Evolutionary conservation across 1,139 yeast genomes (phyloP).

Genomic region (Saccharomycopsis phalli): DNA sequence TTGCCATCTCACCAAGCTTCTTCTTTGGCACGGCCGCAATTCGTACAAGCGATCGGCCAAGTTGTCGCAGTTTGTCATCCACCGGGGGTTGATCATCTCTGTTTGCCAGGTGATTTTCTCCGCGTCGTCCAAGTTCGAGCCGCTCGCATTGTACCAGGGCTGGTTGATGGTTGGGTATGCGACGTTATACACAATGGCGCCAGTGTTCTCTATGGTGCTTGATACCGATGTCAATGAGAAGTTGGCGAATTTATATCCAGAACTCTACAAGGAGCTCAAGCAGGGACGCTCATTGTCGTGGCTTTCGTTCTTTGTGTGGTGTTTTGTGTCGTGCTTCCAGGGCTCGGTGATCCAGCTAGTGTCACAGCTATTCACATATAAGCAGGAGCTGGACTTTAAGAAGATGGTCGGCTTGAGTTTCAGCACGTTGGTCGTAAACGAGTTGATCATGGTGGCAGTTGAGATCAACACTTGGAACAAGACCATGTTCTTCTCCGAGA

Average conservation of each 20-base stretch:
- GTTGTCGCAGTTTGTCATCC: conserved; percentile 90
- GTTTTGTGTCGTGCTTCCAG: conserved; percentile 76
- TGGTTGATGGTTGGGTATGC: conserved; percentile 99
- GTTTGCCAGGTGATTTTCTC: conserved; percentile 96
- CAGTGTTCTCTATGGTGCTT: conserved; percentile 86
- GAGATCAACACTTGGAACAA: conserved; percentile 88
- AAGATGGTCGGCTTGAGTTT: conserved; percentile 80
- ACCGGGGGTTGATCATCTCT: conserved; percentile 87
- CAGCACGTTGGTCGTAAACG: conserved; percentile 73
- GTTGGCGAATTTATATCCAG: conserved; percentile 86
- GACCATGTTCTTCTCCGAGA: conserved; percentile 64
- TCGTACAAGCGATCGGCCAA: conserved; percentile 94
- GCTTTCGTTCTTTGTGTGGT: conserved; percentile 88
- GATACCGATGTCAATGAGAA: conserved; percentile 91
- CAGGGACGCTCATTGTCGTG: conserved; percentile 81
- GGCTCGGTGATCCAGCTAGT: conserved; percentile 76
- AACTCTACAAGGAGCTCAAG: conserved; percentile 84
- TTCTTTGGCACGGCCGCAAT: conserved; percentile 97
- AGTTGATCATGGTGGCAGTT: conserved; percentile 85
- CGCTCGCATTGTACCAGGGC: conserved; percentile 89
- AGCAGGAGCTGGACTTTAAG: conserved; percentile 46
- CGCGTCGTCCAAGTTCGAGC: conserved; percentile 78
- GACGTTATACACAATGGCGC: conserved; percentile 95
- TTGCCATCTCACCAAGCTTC: conserved; percentile 74
- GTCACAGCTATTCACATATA: conserved; percentile 66